Evolutionary conservation across 2,329 filamentous ascomycete genomes (phyloP), one percentile per base, ranked within the genome.

Genomic region (Stagonosporopsis vannaccii): DNA sequence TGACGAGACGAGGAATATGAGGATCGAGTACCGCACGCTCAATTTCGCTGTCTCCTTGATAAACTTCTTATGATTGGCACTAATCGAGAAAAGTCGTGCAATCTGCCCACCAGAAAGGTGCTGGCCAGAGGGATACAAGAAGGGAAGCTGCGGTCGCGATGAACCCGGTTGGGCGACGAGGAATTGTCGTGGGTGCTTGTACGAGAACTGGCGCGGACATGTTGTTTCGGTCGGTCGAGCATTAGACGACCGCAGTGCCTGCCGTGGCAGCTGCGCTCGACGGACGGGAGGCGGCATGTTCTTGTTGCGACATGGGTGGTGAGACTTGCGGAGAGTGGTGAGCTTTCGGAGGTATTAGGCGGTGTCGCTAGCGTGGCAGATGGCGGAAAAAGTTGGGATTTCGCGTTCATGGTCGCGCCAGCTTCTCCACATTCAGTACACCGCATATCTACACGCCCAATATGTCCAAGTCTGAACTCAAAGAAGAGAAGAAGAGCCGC

Each of bases 61-160:
- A 80, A 87, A 91, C 60, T 81, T 79, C 62, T 86, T 89, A 60
- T 87, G 86, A 71, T 92, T 89, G 0, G 91, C 62, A 41, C 66
- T 74, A 22, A 75, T 96, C n/a, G 90, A 92, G 57, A 96, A 84
- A 59, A 90, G 85, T 48, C 93, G 88, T 3, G 85, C 84, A 33
- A 88, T 79, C 59, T 81, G 80, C 41, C 73, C 63, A 61, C 73
- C 71, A 33, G 70, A 65, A 17, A 69, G 57, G 44, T 61, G 60
- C 32, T 78, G 75, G 23, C 82, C 77, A 7, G 84, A 79, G 59
- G 84, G 81, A 61, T 86, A 83, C 45, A 90, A 84, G 76, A 90
- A 91, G 30, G 85, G 84, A 28, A 89, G 78, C 70, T 89, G 86
- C 36, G 87, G 87, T 26, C 87, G 84, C 44, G 79, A 76, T 44